Conservation (phyloP, 768 basidiomycete genomes). For the Coprinopsis sp. region DNA sequence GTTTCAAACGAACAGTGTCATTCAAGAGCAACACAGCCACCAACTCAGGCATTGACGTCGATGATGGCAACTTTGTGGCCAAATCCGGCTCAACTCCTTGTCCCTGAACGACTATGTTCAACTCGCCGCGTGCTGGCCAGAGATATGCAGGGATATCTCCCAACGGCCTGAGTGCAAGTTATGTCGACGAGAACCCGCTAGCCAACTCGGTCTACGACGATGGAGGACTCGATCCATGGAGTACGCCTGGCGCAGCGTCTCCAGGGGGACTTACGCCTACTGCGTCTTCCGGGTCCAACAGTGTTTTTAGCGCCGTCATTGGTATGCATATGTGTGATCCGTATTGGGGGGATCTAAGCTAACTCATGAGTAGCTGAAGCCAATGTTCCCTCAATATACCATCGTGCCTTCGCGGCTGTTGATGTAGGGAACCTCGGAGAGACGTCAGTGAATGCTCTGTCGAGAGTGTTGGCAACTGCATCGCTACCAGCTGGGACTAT, state of each 20-base stretch:
- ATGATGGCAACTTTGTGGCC: neutral
- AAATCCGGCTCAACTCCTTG: neutral
- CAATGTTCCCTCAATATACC: conserved; percentile 74
- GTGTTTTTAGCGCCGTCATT: conserved; percentile 65
- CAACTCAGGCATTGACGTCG: neutral
- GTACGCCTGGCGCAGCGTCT: conserved; percentile 69
- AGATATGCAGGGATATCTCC: conserved; percentile 56
- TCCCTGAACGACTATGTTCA: conserved; percentile 57
- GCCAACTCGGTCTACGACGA: conserved; percentile 69
- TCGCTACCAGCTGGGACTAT: conserved; percentile 76
- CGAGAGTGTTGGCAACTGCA: conserved; percentile 75
- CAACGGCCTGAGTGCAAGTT: conserved; percentile 63
- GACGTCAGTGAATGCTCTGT: conserved; percentile 77
- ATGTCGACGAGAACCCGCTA: conserved; percentile 74
- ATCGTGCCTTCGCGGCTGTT: conserved; percentile 64
- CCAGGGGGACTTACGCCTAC: too few species aligned
- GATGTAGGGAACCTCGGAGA: conserved; percentile 71
- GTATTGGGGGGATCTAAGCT: neutral
- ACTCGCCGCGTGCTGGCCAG: conserved; percentile 72
- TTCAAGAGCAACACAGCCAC: too few species aligned
- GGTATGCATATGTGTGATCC: conserved; percentile 33
- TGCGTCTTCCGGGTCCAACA: conserved; percentile 43
- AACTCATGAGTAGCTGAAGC: conserved; percentile 57
- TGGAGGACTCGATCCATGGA: conserved; percentile 72
- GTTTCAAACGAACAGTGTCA: too few species aligned